Percentiles rank a stretch among this genome's conserved stretches.
phyloP scores from a whole-genome alignment of 768 basidiomycete species.

The Leccinellum albellum region DNA sequence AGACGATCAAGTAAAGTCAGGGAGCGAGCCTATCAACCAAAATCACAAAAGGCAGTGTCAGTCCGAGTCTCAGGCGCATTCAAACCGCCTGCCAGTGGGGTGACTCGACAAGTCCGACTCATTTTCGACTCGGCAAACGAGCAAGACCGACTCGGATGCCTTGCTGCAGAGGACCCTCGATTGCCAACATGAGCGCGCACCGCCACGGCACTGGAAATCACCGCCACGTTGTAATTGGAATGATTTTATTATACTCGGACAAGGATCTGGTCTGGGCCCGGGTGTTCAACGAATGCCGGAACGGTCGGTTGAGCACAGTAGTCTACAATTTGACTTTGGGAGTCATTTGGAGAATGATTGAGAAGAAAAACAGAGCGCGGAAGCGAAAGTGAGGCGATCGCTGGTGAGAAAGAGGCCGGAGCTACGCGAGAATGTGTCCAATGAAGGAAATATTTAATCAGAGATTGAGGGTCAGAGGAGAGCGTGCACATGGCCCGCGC shows the following conservation, averaged over 20 bases:
- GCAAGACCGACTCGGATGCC: neutral
- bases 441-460: slow-evolving; percentile 15
- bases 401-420: neutral
- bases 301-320: neutral
- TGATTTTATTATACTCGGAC: neutral
- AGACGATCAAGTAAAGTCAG: neutral
- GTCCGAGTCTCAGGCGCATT: neutral
- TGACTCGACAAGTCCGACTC: neutral
- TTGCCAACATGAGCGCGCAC: neutral
- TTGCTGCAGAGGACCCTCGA: neutral
- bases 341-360: slow-evolving; percentile 16
- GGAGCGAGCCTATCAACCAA: neutral
- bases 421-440: neutral
- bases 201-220: slow-evolving; percentile 12
- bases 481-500: slow-evolving; percentile 1
- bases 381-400: slow-evolving; percentile 19
- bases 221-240: slow-evolving; percentile 4
- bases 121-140: neutral
- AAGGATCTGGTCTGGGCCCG: neutral
- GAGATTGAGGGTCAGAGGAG: slow-evolving; percentile 21
- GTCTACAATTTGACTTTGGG: slow-evolving; percentile 4
- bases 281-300: neutral
- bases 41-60: neutral
- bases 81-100: neutral
- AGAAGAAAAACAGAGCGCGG: slow-evolving; percentile 1